Evolutionary conservation across 2,329 filamentous ascomycete genomes (phyloP), one percentile per base, ranked within the genome.

Genomic region (Trichophyton simii): DNA sequence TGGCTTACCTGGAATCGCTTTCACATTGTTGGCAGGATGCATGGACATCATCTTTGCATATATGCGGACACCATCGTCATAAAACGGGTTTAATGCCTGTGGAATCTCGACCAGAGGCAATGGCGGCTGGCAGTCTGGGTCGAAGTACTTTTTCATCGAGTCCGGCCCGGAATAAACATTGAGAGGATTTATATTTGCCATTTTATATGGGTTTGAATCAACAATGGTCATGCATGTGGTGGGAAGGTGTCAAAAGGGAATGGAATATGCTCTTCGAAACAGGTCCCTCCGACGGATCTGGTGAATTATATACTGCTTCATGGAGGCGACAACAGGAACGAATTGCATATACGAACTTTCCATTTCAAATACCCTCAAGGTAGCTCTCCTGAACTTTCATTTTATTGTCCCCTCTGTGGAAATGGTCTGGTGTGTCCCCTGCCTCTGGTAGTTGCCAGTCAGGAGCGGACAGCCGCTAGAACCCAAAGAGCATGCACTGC

Each of bases 11-110:
- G 83, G 83, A 71, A 87, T 78, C 1, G 80, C 78, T 68, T 86
- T 86, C 65, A 86, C 83, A 57, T 86, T 86, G 63, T 86, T 82
- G 2, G 83, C 81, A 0, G 84, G 83, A 66, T 83, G 81, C 75
- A 81, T 81, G 1, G 81, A 83, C 78, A 86, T 81, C 81, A 86
- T 82, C 72, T 86, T 86, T 42, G 83, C 83, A 64, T 84, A 85
- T 59, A 86, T 83, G 9, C 82, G 78, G 3, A 86, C 80, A 3
- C 81, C 81, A 78, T 85, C 78, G 28, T 77, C 64, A 20, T 78
- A 75, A 64, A 79, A 82, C 1, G 83, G 82, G 62, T 86, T 86
- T 38, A 86, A 73, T 9, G 71, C 72, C 15, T 76, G 74, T 0
- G 83, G 83, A 2, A 86, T 72, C 71, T 87, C 84, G 3, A 87